Percentiles rank a stretch among this genome's conserved stretches.
These are phyloP conservation scores for Lachnellula suecica DNA, from an alignment of 2,329 filamentous ascomycete species.

Conservation along the genomic window DNA sequence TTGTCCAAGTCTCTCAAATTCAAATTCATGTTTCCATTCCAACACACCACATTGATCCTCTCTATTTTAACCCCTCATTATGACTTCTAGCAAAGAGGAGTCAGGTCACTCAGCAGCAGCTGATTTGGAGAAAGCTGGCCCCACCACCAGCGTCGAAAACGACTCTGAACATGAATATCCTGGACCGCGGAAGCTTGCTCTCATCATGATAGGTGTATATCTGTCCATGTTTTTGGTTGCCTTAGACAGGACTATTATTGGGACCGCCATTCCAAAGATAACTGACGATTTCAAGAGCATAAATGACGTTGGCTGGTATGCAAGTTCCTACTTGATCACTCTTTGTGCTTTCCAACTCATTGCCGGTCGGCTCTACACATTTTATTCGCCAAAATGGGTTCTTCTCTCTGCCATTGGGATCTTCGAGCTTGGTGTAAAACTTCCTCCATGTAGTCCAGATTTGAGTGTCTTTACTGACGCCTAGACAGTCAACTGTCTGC, in stretches of 20 bases:
- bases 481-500: slow-evolving; percentile 32
- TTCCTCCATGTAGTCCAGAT: background rate
- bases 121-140: slow-evolving; percentile 10
- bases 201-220: slow-evolving; percentile 45
- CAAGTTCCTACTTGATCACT: slow-evolving; percentile 38
- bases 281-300: slow-evolving; percentile 39
- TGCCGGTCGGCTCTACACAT: slow-evolving; percentile 33
- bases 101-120: background rate
- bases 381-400: slow-evolving; percentile 32
- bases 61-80: background rate
- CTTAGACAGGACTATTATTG: slow-evolving; percentile 37
- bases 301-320: slow-evolving; percentile 47
- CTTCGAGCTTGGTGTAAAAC: slow-evolving; percentile 35
- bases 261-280: slow-evolving; percentile 38
- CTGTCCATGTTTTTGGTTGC: slow-evolving; percentile 44
- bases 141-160: background rate
- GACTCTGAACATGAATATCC: slow-evolving; percentile 21
- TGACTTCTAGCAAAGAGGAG: slow-evolving; percentile 2
- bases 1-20: no score
- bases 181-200: slow-evolving; percentile 22
- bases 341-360: slow-evolving; percentile 27
- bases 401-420: slow-evolving; percentile 30
- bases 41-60: background rate
- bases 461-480: background rate
- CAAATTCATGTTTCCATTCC: no score